A percentile compares a stretch with the other conserved stretches of the same genome.
Conservation (phyloP, 2,329 filamentous ascomycete genomes). For the Sarocladium brachiariae region DNA sequence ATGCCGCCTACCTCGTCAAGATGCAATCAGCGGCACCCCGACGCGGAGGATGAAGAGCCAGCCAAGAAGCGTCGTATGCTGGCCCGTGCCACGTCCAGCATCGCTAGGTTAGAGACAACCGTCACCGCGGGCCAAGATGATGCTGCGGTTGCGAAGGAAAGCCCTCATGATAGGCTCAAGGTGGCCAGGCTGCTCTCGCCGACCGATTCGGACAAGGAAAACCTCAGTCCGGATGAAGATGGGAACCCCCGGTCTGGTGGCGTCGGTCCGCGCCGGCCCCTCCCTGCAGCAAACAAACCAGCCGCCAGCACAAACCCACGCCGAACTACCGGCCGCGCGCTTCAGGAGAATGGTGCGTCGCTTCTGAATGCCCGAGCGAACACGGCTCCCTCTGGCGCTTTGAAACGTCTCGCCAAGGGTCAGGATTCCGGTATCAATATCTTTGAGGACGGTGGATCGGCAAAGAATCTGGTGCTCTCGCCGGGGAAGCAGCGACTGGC, state of each 20-base stretch:
- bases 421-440: constrained; percentile 35
- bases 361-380: constrained; percentile 29
- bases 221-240: constrained; percentile 60
- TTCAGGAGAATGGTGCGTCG: constrained; percentile 31
- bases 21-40: not conserved
- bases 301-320: not conserved
- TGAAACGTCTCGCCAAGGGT: constrained; percentile 20
- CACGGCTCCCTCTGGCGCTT: constrained; percentile 29
- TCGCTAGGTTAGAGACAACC: constrained; percentile 51
- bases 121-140: not conserved
- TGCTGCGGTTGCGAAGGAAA: constrained; percentile 14
- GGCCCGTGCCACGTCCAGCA: constrained; percentile 52
- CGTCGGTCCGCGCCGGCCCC: constrained; percentile 3
- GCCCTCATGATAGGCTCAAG: constrained; percentile 26
- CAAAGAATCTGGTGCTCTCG: constrained; percentile 21
- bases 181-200: constrained; percentile 31
- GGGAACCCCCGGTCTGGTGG: constrained; percentile 22
- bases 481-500: constrained; percentile 66
- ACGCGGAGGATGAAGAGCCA: constrained; percentile 22
- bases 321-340: constrained; percentile 13
- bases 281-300: not conserved
- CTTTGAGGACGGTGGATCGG: constrained; percentile 38
- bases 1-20: constrained; percentile 30
- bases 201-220: constrained; percentile 87
- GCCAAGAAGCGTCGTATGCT: constrained; percentile 56